phyloP scores from a whole-genome alignment of 176 grass and related monocot species.

The Triticum aestivum region DNA sequence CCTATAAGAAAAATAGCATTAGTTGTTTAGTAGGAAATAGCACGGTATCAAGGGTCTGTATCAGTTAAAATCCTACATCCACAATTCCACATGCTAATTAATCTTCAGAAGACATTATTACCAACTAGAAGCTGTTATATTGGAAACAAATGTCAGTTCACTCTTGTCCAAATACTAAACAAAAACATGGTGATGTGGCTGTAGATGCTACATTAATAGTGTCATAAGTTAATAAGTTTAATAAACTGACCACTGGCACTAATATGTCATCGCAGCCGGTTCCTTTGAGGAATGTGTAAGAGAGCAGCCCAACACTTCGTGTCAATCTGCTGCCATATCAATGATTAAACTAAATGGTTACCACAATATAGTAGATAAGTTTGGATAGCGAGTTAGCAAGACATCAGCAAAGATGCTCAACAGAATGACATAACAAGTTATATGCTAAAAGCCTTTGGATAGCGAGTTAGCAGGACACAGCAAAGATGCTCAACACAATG shows the following conservation, averaged over 20 bases:
- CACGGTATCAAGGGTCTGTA: neutral
- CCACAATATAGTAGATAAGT: neutral
- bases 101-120: neutral
- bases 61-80: conserved; percentile 17
- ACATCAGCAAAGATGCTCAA: neutral
- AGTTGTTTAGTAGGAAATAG: conserved; percentile 18
- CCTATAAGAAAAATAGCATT: conserved; percentile 36
- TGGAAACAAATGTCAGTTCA: conserved; percentile 19
- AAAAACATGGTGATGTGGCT: conserved; percentile 1
- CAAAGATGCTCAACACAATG: neutral
- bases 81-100: neutral
- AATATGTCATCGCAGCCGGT: conserved; percentile 57
- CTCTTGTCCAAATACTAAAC: neutral
- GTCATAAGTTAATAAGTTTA: conserved; percentile 3
- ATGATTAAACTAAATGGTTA: neutral
- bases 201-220: neutral
- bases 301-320: conserved; percentile 74
- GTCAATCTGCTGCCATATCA: conserved; percentile 44
- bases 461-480: neutral
- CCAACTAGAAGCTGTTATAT: conserved; percentile 7
- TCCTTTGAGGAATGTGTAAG: conserved; percentile 68
- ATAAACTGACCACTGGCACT: conserved; percentile 61
- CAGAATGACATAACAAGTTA: neutral
- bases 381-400: neutral
- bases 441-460: neutral